These are phyloP conservation scores for Dioszegia hungarica DNA, from an alignment of 768 basidiomycete genomes.

Conservation along the genomic window DNA sequence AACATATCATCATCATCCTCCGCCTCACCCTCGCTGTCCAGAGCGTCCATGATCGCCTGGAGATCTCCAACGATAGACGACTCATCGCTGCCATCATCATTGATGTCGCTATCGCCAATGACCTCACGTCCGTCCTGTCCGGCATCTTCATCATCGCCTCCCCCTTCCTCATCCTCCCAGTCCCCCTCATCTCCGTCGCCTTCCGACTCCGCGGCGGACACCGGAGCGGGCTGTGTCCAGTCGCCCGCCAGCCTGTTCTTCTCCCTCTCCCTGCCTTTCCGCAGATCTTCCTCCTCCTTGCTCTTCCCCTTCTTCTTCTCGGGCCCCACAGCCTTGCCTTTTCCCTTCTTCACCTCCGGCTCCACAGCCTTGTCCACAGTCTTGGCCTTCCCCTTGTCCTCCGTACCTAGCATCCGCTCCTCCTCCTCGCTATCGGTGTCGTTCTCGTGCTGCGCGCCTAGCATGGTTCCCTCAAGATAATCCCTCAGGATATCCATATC, in stretches of 20 bases:
- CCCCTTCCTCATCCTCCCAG: constrained; percentile 12
- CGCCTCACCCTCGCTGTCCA: constrained; percentile 31
- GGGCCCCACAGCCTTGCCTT: no score
- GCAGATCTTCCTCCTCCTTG: not conserved
- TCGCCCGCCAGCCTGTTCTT: not conserved
- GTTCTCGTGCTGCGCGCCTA: constrained; percentile 18
- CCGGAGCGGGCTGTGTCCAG: not conserved
- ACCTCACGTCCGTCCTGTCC: constrained; percentile 7
- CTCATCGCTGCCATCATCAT: not conserved
- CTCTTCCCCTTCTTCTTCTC: not conserved
- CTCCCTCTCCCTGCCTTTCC: not conserved
- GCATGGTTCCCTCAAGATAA: constrained; percentile 34
- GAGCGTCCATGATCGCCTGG: constrained; percentile 1
- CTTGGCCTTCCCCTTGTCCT: constrained; percentile 5
- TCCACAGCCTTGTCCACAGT: not conserved
- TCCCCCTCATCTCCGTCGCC: not conserved
- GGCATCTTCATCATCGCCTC: constrained; percentile 6
- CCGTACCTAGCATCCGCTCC: not conserved
- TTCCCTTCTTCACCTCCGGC: not conserved
- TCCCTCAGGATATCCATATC: constrained; percentile 35
- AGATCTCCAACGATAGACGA: constrained; percentile 7
- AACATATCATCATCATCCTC: constrained; percentile 45
- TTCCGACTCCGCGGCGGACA: not conserved
- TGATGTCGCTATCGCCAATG: not conserved
- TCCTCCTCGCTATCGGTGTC: constrained; percentile 9